These are phyloP conservation scores for Tetracentron sinense DNA, from an alignment of 164 flowering plant genomes.

Conservation along the genomic window DNA sequence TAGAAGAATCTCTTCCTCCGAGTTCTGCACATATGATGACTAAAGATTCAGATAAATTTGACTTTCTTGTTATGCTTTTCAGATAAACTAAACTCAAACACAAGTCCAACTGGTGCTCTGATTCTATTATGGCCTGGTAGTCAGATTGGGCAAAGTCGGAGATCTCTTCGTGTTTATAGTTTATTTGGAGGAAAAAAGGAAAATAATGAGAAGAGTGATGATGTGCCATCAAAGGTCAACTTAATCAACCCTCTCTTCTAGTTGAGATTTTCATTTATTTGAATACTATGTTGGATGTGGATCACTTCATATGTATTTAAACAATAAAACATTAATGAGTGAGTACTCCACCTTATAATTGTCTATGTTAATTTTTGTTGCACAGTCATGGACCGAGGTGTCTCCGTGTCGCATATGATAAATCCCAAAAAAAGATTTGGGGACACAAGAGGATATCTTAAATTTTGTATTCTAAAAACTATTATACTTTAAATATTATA, in stretches of 20 bases:
- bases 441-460: too few relatives aligned
- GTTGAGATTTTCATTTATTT: neutral
- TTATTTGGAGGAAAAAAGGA: constrained; percentile 85
- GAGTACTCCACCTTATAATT: too few relatives aligned
- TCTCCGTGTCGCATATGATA: too few relatives aligned
- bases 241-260: neutral
- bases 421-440: too few relatives aligned
- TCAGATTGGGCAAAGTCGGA: constrained; percentile 11
- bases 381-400: too few relatives aligned
- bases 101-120: constrained; percentile 12
- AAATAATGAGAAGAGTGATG: constrained; percentile 51
- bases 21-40: too few relatives aligned
- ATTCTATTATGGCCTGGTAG: constrained; percentile 20
- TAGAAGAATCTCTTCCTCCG: too few relatives aligned
- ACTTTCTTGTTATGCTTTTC: constrained; percentile 13
- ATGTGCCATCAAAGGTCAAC: constrained; percentile 54
- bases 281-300: neutral
- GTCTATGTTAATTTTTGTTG: too few relatives aligned
- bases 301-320: neutral
- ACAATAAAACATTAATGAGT: too few relatives aligned
- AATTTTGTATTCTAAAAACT: too few relatives aligned
- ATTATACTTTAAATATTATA: too few relatives aligned
- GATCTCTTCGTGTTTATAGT: constrained; percentile 37
- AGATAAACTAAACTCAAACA: constrained; percentile 25
- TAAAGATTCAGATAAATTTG: neutral